Evolutionary conservation across 2,329 filamentous ascomycete genomes (phyloP).

Genomic region (Paramyrothecium sp.): DNA sequence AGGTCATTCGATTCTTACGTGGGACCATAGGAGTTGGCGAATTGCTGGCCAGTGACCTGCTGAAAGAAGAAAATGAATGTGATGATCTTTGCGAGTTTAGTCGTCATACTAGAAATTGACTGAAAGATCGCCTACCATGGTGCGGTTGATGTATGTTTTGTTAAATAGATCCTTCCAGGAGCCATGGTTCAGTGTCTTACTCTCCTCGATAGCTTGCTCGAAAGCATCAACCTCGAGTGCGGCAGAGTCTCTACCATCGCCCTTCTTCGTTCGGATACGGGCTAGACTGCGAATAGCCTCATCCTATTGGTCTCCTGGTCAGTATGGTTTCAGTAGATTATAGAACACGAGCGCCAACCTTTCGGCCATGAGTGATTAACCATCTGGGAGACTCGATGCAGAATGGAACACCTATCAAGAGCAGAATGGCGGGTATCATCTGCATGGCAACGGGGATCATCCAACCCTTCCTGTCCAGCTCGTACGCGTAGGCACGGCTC

Average conservation of each 20-base stretch:
- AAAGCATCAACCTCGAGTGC: background rate
- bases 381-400: conserved; percentile 1
- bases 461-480: conserved; percentile 6
- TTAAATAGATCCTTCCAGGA: conserved; percentile 4
- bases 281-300: conserved; percentile 1
- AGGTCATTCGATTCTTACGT: background rate
- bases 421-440: conserved; percentile 7
- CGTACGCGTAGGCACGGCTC: conserved; percentile 9
- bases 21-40: conserved; percentile 15
- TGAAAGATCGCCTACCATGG: background rate
- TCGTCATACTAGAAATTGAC: background rate
- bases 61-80: conserved; percentile 15
- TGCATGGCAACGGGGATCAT: conserved; percentile 10
- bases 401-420: conserved; percentile 1
- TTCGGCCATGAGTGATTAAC: background rate
- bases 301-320: background rate
- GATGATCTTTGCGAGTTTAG: background rate
- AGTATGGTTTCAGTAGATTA: background rate
- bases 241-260: background rate
- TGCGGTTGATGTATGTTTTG: conserved; percentile 4
- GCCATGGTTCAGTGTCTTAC: background rate
- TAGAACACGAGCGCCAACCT: background rate
- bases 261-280: background rate
- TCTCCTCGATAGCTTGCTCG: conserved; percentile 1
- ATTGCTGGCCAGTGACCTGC: conserved; percentile 16